Evolutionary conservation across 345 rosid genomes (phyloP).

Genomic region (Mercurialis annua): DNA sequence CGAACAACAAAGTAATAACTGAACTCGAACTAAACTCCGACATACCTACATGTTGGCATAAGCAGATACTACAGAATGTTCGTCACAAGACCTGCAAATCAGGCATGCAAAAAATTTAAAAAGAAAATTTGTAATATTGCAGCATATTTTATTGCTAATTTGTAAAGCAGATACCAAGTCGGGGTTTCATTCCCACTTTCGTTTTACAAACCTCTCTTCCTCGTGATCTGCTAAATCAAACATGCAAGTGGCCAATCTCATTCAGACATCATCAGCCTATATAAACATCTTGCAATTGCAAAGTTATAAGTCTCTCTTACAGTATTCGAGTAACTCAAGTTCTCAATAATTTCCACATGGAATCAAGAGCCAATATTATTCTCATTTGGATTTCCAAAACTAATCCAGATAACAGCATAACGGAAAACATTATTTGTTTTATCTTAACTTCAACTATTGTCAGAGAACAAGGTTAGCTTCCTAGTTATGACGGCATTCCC

Average conservation of each 20-base stretch:
- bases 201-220: neutral
- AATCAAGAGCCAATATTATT: neutral
- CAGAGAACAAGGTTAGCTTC: neutral
- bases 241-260: neutral
- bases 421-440: neutral
- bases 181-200: neutral
- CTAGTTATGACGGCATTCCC: neutral
- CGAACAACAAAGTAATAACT: neutral
- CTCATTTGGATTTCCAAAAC: neutral
- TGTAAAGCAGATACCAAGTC: neutral
- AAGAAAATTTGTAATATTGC: slow-evolving; percentile 4
- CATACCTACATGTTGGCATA: slow-evolving; percentile 21
- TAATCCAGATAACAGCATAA: neutral
- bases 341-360: neutral
- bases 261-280: slow-evolving; percentile 1
- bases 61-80: slow-evolving; percentile 22
- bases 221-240: neutral
- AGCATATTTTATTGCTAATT: slow-evolving; percentile 8
- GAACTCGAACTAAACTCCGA: no score
- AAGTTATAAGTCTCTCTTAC: neutral
- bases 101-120: slow-evolving; percentile 23
- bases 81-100: slow-evolving; percentile 27
- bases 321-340: neutral
- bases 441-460: no score
- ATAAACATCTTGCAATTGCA: neutral